Evolutionary conservation across 768 basidiomycete species (phyloP), one percentile per base, ranked within the genome.

Genomic region (Royoungia palumana): DNA sequence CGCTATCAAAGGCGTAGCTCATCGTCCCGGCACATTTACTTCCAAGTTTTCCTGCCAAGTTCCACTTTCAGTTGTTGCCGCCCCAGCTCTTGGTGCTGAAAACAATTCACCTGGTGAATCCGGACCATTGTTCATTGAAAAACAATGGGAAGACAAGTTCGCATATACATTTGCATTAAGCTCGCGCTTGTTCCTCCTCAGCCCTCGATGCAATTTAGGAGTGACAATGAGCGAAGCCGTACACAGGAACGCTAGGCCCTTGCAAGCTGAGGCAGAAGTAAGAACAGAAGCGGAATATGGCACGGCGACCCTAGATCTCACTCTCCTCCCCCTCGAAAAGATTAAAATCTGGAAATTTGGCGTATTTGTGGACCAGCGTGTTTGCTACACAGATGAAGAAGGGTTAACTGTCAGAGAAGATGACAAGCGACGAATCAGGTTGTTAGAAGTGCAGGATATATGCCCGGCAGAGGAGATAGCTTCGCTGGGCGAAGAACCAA

Each of bases 61-160:
- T 34, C 86, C 93, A 34, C 85, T 97, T 9, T 71, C 75, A 7
- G 78, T 95, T 38, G 80, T 97, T 19, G 77, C 87, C 4, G 81
- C 78, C 44, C 93, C 94, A 0, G 45, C 51, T n/a, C 85, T 93
- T 46, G 90, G 93, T 41, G 85, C 89, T 55, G 81, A 96, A 59
- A 58, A 42, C 16, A 30, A 46, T 12, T 45, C 21, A 2, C 40
- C 46, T 14, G 64, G 64, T 20, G 91, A 90, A 46, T 80, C 77
- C 0, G 87, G 87, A 49, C 89, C 84, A 55, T 80, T 96, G 46
- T 73, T 88, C 40, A 80, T 98, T 3, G 87, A 97, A 62, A 75
- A 89, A 17, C 82, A 89, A 55, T 99, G 96, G 96, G 93, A 94
- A 50, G 80, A 81, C 40, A 88, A 94, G 62, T 67, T 93, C 57